These are phyloP conservation scores for Ophiosphaerella herpotricha DNA, from an alignment of 2,329 filamentous ascomycete species.

Conservation along the genomic window DNA sequence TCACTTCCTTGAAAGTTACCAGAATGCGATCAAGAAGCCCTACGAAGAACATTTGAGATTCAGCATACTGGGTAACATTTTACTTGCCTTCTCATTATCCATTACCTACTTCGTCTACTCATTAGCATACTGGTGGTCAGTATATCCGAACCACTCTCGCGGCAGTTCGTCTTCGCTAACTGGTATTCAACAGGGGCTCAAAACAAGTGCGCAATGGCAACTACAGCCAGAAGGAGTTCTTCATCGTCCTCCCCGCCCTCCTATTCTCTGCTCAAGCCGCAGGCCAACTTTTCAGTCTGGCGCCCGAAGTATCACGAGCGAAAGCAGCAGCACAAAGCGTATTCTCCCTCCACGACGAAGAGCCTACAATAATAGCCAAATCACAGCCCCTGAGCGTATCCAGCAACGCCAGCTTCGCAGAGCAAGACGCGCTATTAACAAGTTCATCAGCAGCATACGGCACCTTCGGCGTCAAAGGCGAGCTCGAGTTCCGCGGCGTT, in stretches of 20 bases:
- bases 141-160: conserved; percentile 10
- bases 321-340: conserved; percentile 52
- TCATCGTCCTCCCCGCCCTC: conserved; percentile 52
- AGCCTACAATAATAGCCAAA: conserved; percentile 45
- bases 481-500: conserved; percentile 41
- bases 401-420: neutral
- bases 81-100: conserved; percentile 52
- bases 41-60: conserved; percentile 49
- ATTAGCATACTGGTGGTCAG: conserved; percentile 54
- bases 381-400: neutral
- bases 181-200: conserved; percentile 35
- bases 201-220: conserved; percentile 50
- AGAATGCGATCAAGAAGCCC: conserved; percentile 44
- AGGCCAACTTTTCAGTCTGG: conserved; percentile 53
- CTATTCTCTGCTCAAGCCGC: conserved; percentile 54
- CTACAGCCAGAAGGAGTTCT: conserved; percentile 50
- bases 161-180: neutral
- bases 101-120: conserved; percentile 56
- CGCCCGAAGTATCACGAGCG: conserved; percentile 52
- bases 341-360: conserved; percentile 48
- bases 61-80: conserved; percentile 47
- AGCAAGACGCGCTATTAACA: conserved; percentile 14
- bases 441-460: conserved; percentile 22
- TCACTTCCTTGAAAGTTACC: conserved; percentile 46
- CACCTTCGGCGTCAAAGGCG: conserved; percentile 26